These are phyloP conservation scores for Vachellia collinsii DNA, from an alignment of 306 rosid genomes.

Conservation along the genomic window DNA sequence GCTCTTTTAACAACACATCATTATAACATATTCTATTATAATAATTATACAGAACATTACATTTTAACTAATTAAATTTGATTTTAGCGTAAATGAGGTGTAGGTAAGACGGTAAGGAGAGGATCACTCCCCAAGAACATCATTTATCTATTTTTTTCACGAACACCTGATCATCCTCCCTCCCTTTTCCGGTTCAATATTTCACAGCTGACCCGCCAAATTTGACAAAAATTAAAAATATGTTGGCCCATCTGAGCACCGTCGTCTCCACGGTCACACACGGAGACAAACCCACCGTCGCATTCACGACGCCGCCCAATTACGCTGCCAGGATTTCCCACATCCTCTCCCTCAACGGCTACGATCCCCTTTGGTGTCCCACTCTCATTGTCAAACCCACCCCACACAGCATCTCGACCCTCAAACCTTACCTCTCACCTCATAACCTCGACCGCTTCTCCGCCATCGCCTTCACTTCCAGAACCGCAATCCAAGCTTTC, in stretches of 20 bases:
- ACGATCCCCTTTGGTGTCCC: conserved; percentile 64
- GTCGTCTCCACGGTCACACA: not conserved
- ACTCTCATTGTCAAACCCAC: conserved; percentile 56
- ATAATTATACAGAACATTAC: no score
- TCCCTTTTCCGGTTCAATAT: not conserved
- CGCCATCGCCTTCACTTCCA: conserved; percentile 80
- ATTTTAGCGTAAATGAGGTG: no score
- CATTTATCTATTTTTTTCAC: no score
- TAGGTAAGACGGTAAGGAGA: no score
- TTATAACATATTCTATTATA: no score
- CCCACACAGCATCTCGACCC: conserved; percentile 38
- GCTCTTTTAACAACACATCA: no score
- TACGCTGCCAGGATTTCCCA: conserved; percentile 63
- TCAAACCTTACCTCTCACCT: conserved; percentile 54
- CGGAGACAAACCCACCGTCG: conserved; percentile 39
- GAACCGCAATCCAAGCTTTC: conserved; percentile 61
- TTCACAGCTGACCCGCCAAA: conserved; percentile 10
- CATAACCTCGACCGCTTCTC: conserved; percentile 52
- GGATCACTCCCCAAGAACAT: no score
- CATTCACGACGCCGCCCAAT: conserved; percentile 75
- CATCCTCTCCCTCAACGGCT: conserved; percentile 54
- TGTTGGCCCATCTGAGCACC: not conserved
- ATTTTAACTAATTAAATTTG: no score
- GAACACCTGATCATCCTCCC: no score
- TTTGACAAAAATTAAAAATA: not conserved